A percentile compares a stretch with the other conserved stretches of the same genome.
phyloP scores from a whole-genome alignment of 305 asterid species.

The Fraxinus xanthoxyloides region DNA sequence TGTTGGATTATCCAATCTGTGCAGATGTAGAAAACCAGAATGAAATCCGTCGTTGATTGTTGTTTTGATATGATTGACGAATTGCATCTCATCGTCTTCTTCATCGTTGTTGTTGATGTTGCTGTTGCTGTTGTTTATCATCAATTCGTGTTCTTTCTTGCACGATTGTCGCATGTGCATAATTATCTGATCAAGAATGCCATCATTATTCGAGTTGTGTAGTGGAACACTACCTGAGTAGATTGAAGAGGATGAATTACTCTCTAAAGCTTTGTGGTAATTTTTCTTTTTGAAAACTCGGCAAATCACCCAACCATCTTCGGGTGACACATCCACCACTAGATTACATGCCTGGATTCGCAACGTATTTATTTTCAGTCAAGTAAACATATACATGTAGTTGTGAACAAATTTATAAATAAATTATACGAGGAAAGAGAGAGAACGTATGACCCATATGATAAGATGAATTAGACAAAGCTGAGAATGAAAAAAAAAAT shows the following conservation, averaged over 20 bases:
- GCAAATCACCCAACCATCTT: conserved; percentile 96
- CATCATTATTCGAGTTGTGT: conserved; percentile 36
- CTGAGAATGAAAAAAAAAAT: neutral
- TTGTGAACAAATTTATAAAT: neutral
- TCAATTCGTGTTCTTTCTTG: conserved; percentile 48
- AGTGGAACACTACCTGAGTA: conserved; percentile 1
- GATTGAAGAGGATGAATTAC: conserved; percentile 30
- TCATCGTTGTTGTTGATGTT: neutral
- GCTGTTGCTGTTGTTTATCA: neutral
- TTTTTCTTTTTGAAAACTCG: conserved; percentile 97
- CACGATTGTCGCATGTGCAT: conserved; percentile 71
- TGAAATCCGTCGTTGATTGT: neutral
- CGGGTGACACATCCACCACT: conserved; percentile 41
- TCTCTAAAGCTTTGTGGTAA: conserved; percentile 71
- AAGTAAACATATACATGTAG: neutral
- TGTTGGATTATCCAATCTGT: conserved; percentile 43
- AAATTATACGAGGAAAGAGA: neutral
- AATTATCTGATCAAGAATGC: conserved; percentile 65
- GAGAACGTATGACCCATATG: neutral
- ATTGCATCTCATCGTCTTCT: conserved; percentile 9
- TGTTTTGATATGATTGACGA: neutral
- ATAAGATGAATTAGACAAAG: neutral
- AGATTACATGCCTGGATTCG: conserved; percentile 34
- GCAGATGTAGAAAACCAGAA: conserved; percentile 62
- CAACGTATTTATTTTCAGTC: neutral